Evolutionary conservation across 495 filamentous ascomycete species (phyloP).

Genomic region (Podospora conica): DNA sequence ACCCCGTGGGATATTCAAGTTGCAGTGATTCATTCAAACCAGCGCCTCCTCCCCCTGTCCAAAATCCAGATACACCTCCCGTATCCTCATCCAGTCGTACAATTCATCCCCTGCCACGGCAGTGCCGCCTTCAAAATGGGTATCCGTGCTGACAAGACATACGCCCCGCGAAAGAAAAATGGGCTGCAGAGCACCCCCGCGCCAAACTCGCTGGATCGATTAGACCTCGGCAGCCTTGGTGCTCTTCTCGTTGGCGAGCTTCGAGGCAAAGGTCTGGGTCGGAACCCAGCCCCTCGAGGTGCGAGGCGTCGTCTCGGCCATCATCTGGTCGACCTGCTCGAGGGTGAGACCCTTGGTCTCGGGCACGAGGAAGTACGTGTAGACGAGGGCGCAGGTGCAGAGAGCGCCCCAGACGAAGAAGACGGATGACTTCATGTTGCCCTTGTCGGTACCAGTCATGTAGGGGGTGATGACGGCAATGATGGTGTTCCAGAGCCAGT

Average conservation of each 20-base stretch:
- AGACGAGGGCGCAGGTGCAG: slow-evolving; percentile 59
- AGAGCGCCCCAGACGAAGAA: slow-evolving; percentile 77
- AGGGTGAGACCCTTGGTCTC: slow-evolving; percentile 86
- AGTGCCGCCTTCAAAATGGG: not conserved
- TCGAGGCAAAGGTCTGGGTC: slow-evolving; percentile 57
- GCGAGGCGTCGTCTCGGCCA: slow-evolving; percentile 72
- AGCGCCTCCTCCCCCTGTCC: not conserved
- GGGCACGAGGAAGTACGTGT: slow-evolving; percentile 73
- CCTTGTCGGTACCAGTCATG: slow-evolving; percentile 58
- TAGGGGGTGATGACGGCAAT: slow-evolving; percentile 74
- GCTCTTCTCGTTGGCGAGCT: slow-evolving; percentile 8
- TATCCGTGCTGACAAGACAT: not conserved
- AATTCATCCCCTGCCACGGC: not conserved
- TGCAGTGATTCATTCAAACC: not conserved
- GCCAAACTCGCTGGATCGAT: not conserved
- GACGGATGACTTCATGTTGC: slow-evolving; percentile 64
- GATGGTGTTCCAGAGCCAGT: slow-evolving; percentile 84
- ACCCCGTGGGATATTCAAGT: not conserved
- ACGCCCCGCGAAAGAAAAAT: not conserved
- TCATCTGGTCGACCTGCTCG: slow-evolving; percentile 86
- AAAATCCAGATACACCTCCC: not conserved
- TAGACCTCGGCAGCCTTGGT: slow-evolving; percentile 13
- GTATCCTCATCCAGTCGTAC: not conserved
- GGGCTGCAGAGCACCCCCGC: no score
- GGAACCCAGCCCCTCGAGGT: slow-evolving; percentile 67